A percentile compares a stretch with the other conserved stretches of the same genome.
Conservation (phyloP, 805 yeast species). For the Lipomyces anomalus region DNA sequence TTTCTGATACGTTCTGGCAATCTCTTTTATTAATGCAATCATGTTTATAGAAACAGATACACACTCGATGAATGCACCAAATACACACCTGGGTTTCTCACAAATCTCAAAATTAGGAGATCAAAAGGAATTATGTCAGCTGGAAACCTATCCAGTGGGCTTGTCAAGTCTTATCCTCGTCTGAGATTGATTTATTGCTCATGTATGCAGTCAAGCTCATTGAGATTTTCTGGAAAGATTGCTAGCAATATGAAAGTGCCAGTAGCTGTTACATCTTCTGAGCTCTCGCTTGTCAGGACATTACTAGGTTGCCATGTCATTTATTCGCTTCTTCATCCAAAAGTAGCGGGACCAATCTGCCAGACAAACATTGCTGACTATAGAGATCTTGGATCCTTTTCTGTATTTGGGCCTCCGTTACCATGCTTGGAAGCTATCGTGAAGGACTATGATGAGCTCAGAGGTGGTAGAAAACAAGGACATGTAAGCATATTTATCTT, state of each 20-base stretch:
- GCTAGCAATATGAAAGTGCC: conserved; percentile 12
- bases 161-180: not conserved
- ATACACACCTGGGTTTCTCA: not conserved
- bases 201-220: not conserved
- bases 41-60: not conserved
- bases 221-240: not conserved
- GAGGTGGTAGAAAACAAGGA: conserved; percentile 27
- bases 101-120: conserved; percentile 6
- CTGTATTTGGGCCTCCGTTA: conserved; percentile 29
- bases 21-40: too few relatives aligned
- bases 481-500: conserved; percentile 6
- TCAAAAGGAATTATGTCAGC: conserved; percentile 12
- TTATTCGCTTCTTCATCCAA: conserved; percentile 31
- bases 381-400: conserved; percentile 19
- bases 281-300: conserved; percentile 29
- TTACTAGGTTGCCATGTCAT: conserved; percentile 34
- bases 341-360: conserved; percentile 31
- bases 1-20: not conserved
- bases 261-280: conserved; percentile 25
- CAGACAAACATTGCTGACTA: conserved; percentile 35
- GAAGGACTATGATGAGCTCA: conserved; percentile 21
- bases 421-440: conserved; percentile 31
- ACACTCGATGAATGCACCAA: not conserved
- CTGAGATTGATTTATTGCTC: not conserved
- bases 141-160: conserved; percentile 8